Base-by-base conservation (phyloP, 768 basidiomycete genomes). In the Chalciporus sphaerocephalus region DNA sequence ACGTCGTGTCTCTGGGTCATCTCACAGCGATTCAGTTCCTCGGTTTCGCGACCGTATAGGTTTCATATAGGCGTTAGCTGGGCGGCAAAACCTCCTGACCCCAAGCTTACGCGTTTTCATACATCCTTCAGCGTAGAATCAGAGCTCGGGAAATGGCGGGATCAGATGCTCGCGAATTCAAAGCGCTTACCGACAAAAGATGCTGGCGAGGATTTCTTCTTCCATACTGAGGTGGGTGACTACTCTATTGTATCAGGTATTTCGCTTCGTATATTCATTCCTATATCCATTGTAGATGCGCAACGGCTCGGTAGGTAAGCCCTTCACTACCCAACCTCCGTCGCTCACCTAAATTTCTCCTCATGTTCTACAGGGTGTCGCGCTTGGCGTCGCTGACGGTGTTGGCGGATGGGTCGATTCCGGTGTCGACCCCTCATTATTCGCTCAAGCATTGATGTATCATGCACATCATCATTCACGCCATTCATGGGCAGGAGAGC, bases 401-500 rank as follows among this genome's bases (percentile, higher is more conserved):
- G 92, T 96, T 4, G 92, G 92, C 2, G 92, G 93, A 16, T 97
- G 94, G 94, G 76, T 80, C 38, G 79, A 84, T 28, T 78, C 79
- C 21, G 87, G 90, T 13, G 78, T 90, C 42, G 92, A 96, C 66
- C 91, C 91, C 1, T 84, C 91, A 0, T 70, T 94, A 36, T 97
- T 94, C 70, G 84, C 92, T 1, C 93, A 96, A 67, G 80, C 89
- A 0, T 70, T 97, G 40, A 92, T 94, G 87, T 93, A 84, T 65
- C 83, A 88, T 64, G 82, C 88, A 2, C 79, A 85, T 61, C 76
- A 79, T 37, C 87, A 84, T 60, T 79, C 83, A 10, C 74, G 75
- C 50, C 76, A 72, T 50, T 84, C 84, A 17, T 90, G 88, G 87
- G 79, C 84, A 6, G 88, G 87, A 17, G 88, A 91, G 56, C 88